Evolutionary conservation across 1,284 basidiomycete genomes (phyloP), one percentile per base, ranked within the genome.

Genomic region (Wallemia hederae): DNA sequence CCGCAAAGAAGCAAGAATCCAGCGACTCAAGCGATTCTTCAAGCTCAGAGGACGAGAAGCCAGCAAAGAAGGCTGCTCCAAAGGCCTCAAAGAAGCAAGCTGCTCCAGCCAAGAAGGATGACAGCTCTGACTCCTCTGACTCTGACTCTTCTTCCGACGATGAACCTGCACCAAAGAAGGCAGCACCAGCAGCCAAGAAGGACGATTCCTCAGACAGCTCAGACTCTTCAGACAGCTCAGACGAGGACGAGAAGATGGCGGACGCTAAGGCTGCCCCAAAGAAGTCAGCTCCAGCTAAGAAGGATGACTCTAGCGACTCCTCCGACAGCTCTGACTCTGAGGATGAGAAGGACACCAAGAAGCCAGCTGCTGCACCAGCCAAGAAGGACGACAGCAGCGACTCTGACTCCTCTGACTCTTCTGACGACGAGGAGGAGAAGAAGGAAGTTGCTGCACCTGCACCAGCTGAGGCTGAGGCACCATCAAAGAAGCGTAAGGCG

Each of bases 401-500:
- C 15, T 49, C 33, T 25, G 63, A 64, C 58, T 65, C 64, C 17
- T 59, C 65, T 59, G 66, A 66, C 24, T 66, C 65, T 59, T 67
- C 64, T 27, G 64, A 63, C 19, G 67, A 67, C 33, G 67, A 69
- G 61, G 67, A 71, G 62, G 67, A 69, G 62, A 64, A 66, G 63
- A 61, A 63, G 25, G 63, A 60, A 56, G 67, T 66, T 49, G 66
- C 70, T 59, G 63, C 66, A 62, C 64, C 65, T 25, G 64, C 62
- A 28, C 62, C 62, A 59, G 27, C 62, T 31, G 76, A 81, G 66
- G 69, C 73, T 49, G 69, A 72, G 56, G 72, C 74, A 60, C 65
- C 69, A 27, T 62, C 70, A 63, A 71, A 71, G 68, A 94, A 96
- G 75, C 84, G 90, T 68, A 94, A 96, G 74, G 85, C 85, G 27